Conservation (phyloP, 2,329 filamentous ascomycete species). For the Calonectria pteridis region DNA sequence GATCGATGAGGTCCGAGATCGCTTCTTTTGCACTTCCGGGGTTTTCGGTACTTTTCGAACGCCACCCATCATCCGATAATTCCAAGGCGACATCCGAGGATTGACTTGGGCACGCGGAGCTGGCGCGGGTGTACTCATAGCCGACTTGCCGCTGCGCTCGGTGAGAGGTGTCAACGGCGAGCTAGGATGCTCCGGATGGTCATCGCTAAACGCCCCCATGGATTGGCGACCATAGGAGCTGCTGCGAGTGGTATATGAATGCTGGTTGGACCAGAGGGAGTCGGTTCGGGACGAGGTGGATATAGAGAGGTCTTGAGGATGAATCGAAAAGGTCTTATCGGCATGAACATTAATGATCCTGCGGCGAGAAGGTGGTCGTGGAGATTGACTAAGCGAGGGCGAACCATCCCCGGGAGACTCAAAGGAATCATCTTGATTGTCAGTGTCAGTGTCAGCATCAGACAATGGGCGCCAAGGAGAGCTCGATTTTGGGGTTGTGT, state of each 20-base stretch:
- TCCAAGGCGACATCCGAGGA: slow-evolving; percentile 59
- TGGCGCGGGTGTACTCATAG: slow-evolving; percentile 27
- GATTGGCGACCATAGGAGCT: slow-evolving; percentile 63
- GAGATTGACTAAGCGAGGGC: slow-evolving; percentile 34
- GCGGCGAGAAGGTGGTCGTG: slow-evolving; percentile 47
- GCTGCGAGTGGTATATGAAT: slow-evolving; percentile 60
- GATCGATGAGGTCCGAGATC: slow-evolving; percentile 43
- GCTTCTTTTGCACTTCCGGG: slow-evolving; percentile 52
- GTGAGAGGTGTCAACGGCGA: slow-evolving; percentile 63
- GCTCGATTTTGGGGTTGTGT: slow-evolving; percentile 34
- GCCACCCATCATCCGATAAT: slow-evolving; percentile 67
- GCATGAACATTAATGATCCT: slow-evolving; percentile 64
- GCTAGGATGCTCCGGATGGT: slow-evolving; percentile 60
- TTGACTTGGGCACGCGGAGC: slow-evolving; percentile 31
- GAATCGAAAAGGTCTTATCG: slow-evolving; percentile 70
- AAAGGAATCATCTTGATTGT: slow-evolving; percentile 32
- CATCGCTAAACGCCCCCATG: slow-evolving; percentile 61
- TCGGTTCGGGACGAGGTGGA: slow-evolving; percentile 46
- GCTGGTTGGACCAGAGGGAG: slow-evolving; percentile 55
- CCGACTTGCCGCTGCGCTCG: slow-evolving; percentile 50
- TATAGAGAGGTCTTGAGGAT: slow-evolving; percentile 49
- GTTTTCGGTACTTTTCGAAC: slow-evolving; percentile 62
- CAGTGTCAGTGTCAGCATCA: slow-evolving; percentile 31
- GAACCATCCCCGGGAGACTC: slow-evolving; percentile 4
- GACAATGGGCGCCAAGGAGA: slow-evolving; percentile 35